Percentiles rank a stretch among this genome's conserved stretches.
Evolutionary conservation across 805 yeast genomes (phyloP).

Genomic region (Wickerhamiella australiensis): DNA sequence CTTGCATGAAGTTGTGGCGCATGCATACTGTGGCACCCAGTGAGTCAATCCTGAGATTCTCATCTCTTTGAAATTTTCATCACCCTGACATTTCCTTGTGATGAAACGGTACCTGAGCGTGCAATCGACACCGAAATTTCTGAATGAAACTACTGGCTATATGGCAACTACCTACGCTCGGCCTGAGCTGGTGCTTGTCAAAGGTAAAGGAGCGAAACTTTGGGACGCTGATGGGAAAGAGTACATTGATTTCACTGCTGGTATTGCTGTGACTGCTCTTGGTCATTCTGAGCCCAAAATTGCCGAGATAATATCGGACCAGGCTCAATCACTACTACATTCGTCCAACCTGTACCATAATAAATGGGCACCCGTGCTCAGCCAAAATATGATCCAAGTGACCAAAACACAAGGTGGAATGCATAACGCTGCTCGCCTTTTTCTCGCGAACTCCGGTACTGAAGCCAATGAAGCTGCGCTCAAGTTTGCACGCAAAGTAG

Average conservation of each 20-base stretch:
- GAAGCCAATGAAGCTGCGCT: constrained; percentile 74
- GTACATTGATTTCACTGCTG: constrained; percentile 86
- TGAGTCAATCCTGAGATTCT: not conserved
- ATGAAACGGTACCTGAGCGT: not conserved
- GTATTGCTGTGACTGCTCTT: constrained; percentile 91
- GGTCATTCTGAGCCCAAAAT: constrained; percentile 78
- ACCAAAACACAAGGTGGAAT: constrained; percentile 70
- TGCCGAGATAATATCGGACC: constrained; percentile 58
- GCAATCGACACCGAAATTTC: not conserved
- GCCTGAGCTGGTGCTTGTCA: constrained; percentile 52
- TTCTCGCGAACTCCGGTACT: constrained; percentile 60
- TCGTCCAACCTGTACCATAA: constrained; percentile 79
- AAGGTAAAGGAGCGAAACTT: constrained; percentile 69
- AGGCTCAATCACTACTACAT: constrained; percentile 62
- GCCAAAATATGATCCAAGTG: constrained; percentile 53
- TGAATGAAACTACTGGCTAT: not conserved
- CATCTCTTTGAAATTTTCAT: not conserved
- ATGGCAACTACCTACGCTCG: constrained; percentile 31
- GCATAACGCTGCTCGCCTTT: constrained; percentile 63
- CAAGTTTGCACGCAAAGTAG: constrained; percentile 72
- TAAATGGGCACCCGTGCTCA: constrained; percentile 68
- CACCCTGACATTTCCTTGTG: not conserved
- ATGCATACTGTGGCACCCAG: not conserved
- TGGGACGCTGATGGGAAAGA: constrained; percentile 67
- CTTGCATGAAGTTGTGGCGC: not conserved